These are phyloP conservation scores for Metschnikowia lochheadii DNA, from an alignment of 805 yeast genomes.

Conservation along the genomic window DNA sequence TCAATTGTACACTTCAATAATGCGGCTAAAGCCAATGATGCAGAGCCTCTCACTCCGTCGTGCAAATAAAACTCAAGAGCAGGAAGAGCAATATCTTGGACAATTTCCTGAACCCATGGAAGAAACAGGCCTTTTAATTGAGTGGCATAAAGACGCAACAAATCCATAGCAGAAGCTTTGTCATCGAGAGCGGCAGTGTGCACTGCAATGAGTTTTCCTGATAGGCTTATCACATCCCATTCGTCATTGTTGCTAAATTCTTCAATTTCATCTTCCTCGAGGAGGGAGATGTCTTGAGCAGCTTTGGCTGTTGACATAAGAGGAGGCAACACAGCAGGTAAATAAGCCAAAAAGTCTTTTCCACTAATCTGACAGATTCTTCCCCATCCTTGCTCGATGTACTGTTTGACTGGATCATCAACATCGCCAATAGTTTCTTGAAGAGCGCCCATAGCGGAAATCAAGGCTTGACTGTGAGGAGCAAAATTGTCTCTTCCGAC, in stretches of 20 bases:
- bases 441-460: conserved; percentile 64
- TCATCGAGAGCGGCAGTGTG: conserved; percentile 94
- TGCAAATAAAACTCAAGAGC: conserved; percentile 87
- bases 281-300: conserved; percentile 79
- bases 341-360: conserved; percentile 75
- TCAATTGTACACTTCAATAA: conserved; percentile 60
- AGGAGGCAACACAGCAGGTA: conserved; percentile 88
- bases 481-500: conserved; percentile 89
- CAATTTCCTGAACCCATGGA: conserved; percentile 76
- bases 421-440: conserved; percentile 56
- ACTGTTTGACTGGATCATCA: conserved; percentile 88
- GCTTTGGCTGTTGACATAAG: conserved; percentile 80
- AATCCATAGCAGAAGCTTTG: conserved; percentile 87
- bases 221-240: conserved; percentile 89
- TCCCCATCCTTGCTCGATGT: conserved; percentile 94
- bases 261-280: conserved; percentile 86
- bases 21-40: conserved; percentile 80
- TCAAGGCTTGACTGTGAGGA: conserved; percentile 69
- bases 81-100: conserved; percentile 77
- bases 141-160: conserved; percentile 78
- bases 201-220: conserved; percentile 91
- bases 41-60: conserved; percentile 91
- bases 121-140: conserved; percentile 78
- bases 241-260: conserved; percentile 81
- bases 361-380: conserved; percentile 86